phyloP scores from a whole-genome alignment of 2,329 filamentous ascomycete genomes.

The Pseudocercospora macadamiae region DNA sequence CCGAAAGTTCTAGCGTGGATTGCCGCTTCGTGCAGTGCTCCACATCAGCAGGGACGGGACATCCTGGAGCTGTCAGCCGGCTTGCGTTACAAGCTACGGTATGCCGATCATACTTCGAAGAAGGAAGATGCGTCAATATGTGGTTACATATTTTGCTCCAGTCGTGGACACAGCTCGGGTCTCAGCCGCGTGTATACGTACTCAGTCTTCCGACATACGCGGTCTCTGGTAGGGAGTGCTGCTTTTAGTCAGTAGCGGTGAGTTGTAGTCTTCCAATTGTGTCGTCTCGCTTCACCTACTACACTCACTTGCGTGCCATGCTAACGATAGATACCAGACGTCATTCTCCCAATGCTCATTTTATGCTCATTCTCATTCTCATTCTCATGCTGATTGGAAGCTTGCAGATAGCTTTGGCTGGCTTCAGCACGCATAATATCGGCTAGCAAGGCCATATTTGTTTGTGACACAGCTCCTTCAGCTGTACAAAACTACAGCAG shows the following conservation, averaged over 20 bases:
- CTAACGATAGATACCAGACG: too few species aligned
- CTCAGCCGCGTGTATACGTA: background rate
- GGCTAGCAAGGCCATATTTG: too few species aligned
- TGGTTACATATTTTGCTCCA: background rate
- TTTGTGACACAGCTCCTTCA: too few species aligned
- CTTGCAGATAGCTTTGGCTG: too few species aligned
- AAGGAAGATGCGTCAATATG: background rate
- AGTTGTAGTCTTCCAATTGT: too few species aligned
- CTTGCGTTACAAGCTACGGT: background rate
- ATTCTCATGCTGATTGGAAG: too few species aligned
- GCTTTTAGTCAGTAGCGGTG: background rate
- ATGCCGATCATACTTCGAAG: constrained; percentile 1
- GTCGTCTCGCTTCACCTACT: too few species aligned
- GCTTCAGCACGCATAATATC: too few species aligned
- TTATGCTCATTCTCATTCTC: too few species aligned
- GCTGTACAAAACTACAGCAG: too few species aligned
- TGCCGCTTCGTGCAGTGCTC: background rate
- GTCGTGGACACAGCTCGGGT: background rate
- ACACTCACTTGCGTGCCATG: too few species aligned
- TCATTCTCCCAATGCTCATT: too few species aligned
- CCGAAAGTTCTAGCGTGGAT: background rate
- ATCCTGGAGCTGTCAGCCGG: constrained; percentile 7
- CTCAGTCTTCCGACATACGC: background rate
- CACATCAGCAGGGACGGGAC: constrained; percentile 4
- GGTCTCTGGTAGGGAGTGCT: background rate